Percentiles rank a stretch among this genome's conserved stretches.
Conservation (phyloP, 768 basidiomycete species). For the Candolleomyces aberdarensis region DNA sequence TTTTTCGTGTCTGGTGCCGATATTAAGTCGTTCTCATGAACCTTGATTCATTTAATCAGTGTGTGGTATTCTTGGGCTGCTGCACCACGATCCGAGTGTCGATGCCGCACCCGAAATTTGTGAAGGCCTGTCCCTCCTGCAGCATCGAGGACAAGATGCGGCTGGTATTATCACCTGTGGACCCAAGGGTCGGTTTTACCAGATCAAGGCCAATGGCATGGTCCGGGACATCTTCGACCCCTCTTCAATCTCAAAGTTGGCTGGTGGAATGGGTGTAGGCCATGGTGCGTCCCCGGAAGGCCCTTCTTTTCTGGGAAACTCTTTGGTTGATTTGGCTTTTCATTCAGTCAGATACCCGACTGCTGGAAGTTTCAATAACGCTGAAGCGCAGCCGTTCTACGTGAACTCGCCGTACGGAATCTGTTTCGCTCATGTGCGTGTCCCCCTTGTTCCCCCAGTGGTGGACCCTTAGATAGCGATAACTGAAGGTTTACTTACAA, state of each 20-base stretch:
- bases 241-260: slow-evolving; percentile 67
- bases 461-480: no score
- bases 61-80: slow-evolving; percentile 92
- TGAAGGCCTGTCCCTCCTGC: slow-evolving; percentile 92
- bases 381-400: slow-evolving; percentile 99
- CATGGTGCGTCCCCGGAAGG: slow-evolving; percentile 61
- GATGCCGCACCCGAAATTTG: slow-evolving; percentile 86
- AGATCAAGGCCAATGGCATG: slow-evolving; percentile 99
- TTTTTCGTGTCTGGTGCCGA: no score
- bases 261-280: slow-evolving; percentile 96
- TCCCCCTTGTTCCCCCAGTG: background rate
- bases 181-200: slow-evolving; percentile 90
- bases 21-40: background rate
- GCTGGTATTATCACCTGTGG: slow-evolving; percentile 98
- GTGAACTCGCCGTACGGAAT: slow-evolving; percentile 99
- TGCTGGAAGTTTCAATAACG: slow-evolving; percentile 93
- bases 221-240: slow-evolving; percentile 95
- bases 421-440: slow-evolving; percentile 90
- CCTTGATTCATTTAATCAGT: slow-evolving; percentile 33
- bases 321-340: background rate
- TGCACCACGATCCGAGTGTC: slow-evolving; percentile 72
- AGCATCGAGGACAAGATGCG: slow-evolving; percentile 97
- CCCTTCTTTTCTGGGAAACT: slow-evolving; percentile 6
- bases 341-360: slow-evolving; percentile 91
- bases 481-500: no score